Conservation (phyloP, 176 grass and related monocot genomes). For the Puya raimondii region DNA sequence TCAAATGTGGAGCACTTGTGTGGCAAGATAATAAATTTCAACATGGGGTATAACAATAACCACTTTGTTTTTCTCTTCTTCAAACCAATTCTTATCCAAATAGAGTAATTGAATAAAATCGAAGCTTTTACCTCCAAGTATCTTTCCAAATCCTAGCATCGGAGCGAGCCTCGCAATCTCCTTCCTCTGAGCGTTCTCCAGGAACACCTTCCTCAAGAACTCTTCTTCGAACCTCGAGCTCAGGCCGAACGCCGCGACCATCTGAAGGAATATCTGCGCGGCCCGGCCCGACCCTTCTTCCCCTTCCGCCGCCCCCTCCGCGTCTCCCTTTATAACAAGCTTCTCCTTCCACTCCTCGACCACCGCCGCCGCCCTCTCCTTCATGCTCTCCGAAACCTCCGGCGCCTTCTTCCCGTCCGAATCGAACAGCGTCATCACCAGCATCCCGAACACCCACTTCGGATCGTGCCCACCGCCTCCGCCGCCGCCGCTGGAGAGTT, state of each 20-base stretch:
- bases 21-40: too few species aligned
- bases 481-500: neutral
- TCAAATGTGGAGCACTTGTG: too few species aligned
- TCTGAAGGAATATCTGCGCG: conserved; percentile 60
- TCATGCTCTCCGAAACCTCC: conserved; percentile 46
- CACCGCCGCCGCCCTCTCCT: conserved; percentile 47
- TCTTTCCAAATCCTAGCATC: conserved; percentile 42
- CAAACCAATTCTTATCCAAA: neutral
- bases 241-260: conserved; percentile 47
- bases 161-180: conserved; percentile 51
- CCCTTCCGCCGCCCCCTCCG: conserved; percentile 26
- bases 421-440: conserved; percentile 43
- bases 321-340: conserved; percentile 26
- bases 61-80: too few species aligned
- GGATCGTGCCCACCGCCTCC: conserved; percentile 25
- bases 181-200: conserved; percentile 50
- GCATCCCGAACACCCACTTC: conserved; percentile 51
- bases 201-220: conserved; percentile 56
- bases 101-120: too few species aligned
- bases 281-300: conserved; percentile 18
- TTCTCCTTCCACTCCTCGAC: conserved; percentile 45
- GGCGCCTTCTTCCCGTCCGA: conserved; percentile 32
- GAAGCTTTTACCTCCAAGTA: conserved; percentile 38
- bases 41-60: too few species aligned
- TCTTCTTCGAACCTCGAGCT: conserved; percentile 47